Conservation (phyloP, 2,329 filamentous ascomycete genomes). For the Raffaelea arxii region DNA sequence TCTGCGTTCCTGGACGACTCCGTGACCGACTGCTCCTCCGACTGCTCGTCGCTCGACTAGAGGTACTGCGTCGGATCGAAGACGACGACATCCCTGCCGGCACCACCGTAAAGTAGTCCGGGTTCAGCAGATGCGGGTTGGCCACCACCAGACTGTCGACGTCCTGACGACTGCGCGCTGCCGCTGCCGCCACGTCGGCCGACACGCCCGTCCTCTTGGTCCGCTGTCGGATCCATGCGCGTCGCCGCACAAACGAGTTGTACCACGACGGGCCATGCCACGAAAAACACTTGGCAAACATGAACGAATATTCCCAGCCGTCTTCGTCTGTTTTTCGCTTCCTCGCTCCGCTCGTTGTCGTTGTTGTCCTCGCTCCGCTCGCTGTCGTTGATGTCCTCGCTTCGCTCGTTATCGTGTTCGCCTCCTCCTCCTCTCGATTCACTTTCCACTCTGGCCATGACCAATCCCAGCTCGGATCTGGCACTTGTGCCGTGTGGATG, state of each 20-base stretch:
- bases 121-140: conserved; percentile 59
- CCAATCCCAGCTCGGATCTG: conserved; percentile 95
- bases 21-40: conserved; percentile 6
- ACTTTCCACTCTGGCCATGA: conserved; percentile 57
- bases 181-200: neutral
- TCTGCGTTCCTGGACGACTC: conserved; percentile 17
- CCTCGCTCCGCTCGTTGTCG: conserved; percentile 51
- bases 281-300: conserved; percentile 62
- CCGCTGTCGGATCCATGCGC: conserved; percentile 79
- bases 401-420: too few relatives aligned
- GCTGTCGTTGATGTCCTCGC: too few relatives aligned
- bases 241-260: conserved; percentile 84
- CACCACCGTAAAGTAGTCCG: conserved; percentile 73
- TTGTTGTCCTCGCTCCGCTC: conserved; percentile 29
- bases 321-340: conserved; percentile 58
- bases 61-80: conserved; percentile 28
- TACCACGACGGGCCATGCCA: conserved; percentile 94
- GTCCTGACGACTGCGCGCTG: conserved; percentile 17
- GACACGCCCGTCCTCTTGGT: conserved; percentile 37
- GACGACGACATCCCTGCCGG: too few relatives aligned
- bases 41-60: conserved; percentile 25
- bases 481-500: conserved; percentile 81
- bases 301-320: conserved; percentile 94
- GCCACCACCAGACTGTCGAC: conserved; percentile 25
- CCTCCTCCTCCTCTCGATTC: conserved; percentile 53